These are phyloP conservation scores for Cladosporium sp. DNA, from an alignment of 2,329 filamentous ascomycete genomes.

Conservation along the genomic window DNA sequence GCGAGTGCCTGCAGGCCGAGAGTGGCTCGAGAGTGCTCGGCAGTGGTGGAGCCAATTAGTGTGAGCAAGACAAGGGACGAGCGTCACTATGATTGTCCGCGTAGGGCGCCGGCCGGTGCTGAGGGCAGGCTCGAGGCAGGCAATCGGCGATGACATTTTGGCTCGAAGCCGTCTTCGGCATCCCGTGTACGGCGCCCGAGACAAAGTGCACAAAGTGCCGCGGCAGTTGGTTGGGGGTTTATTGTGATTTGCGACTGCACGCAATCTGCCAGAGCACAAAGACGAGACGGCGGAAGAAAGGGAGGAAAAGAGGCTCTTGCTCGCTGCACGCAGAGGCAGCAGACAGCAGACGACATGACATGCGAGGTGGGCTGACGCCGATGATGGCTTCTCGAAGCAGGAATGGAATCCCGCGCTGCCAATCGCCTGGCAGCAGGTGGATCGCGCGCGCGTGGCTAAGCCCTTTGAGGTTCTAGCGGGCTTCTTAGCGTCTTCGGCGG, in stretches of 20 bases:
- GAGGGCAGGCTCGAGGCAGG: neutral
- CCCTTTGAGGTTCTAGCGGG: neutral
- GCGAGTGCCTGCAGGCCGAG: neutral
- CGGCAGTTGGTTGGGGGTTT: neutral
- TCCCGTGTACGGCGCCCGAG: constrained; percentile 10
- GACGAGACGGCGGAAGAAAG: neutral
- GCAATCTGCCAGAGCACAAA: neutral
- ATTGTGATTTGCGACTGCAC: neutral
- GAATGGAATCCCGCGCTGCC: constrained; percentile 1
- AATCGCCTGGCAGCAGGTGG: neutral
- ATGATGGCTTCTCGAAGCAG: constrained; percentile 9
- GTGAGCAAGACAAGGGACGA: constrained; percentile 1
- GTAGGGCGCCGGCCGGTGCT: constrained; percentile 8
- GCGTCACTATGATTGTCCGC: constrained; percentile 14
- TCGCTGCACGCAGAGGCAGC: neutral
- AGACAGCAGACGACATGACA: neutral
- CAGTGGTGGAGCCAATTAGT: constrained; percentile 9
- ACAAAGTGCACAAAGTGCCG: constrained; percentile 5
- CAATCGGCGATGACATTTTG: constrained; percentile 12
- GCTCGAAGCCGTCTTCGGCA: constrained; percentile 13
- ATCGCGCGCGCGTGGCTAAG: neutral
- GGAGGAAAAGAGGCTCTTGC: neutral
- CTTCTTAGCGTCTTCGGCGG: constrained; percentile 7
- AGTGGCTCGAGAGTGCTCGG: neutral
- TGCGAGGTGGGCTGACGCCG: constrained; percentile 5